These are phyloP conservation scores for Arachis stenosperma DNA, from an alignment of 306 rosid species.

Conservation along the genomic window DNA sequence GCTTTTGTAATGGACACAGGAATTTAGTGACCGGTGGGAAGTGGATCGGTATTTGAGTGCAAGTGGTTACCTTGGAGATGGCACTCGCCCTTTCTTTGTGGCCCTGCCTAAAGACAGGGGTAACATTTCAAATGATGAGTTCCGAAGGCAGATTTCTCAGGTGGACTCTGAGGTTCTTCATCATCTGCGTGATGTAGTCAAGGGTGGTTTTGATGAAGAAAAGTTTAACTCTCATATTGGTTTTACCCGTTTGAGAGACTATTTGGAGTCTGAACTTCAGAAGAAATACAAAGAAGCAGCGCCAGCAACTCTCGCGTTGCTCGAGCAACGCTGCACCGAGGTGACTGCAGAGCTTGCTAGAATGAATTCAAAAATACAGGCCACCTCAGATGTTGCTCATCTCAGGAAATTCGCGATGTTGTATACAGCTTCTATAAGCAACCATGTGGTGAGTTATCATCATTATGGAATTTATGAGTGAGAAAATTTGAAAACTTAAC, in stretches of 20 bases:
- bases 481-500: background rate
- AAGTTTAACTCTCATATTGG: constrained; percentile 77
- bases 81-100: constrained; percentile 76
- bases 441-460: constrained; percentile 73
- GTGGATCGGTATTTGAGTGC: constrained; percentile 98
- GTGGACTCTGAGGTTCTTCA: constrained; percentile 86
- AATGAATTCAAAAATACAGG: constrained; percentile 77
- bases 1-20: constrained; percentile 54
- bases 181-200: constrained; percentile 79
- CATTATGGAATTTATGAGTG: background rate
- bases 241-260: constrained; percentile 79
- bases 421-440: constrained; percentile 84
- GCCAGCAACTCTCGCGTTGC: constrained; percentile 94
- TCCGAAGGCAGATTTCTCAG: constrained; percentile 82
- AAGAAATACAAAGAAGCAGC: constrained; percentile 97
- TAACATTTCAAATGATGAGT: constrained; percentile 87
- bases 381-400: constrained; percentile 89
- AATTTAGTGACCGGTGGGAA: constrained; percentile 93
- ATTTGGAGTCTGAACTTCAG: constrained; percentile 89
- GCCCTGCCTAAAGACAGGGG: constrained; percentile 88
- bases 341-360: constrained; percentile 63
- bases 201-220: constrained; percentile 94
- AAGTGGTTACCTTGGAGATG: constrained; percentile 90
- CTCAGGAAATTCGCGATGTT: constrained; percentile 86
- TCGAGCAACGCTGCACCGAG: constrained; percentile 93